Conservation (phyloP, 2,329 filamentous ascomycete species). For the Rosellinia necatrix region DNA sequence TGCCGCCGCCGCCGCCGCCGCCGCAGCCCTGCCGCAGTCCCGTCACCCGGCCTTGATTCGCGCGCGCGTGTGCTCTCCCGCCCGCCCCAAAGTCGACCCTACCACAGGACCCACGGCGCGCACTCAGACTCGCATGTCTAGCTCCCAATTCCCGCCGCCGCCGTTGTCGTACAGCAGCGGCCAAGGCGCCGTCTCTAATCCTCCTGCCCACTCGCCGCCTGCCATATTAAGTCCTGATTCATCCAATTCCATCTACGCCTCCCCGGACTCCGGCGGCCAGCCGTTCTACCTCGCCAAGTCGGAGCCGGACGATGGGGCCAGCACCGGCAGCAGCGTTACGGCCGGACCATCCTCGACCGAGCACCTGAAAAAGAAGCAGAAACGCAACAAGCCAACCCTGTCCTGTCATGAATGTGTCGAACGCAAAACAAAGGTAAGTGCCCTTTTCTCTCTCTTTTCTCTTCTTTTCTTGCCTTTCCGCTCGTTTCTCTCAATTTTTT, state of each 20-base stretch:
- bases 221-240: conserved; percentile 37
- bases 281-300: conserved; percentile 37
- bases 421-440: conserved; percentile 75
- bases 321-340: conserved; percentile 34
- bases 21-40: background rate
- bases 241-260: conserved; percentile 37
- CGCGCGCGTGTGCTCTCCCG: background rate
- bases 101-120: conserved; percentile 10
- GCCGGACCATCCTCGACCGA: conserved; percentile 35
- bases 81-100: background rate
- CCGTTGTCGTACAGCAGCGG: conserved; percentile 38
- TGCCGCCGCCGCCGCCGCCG: too few relatives aligned
- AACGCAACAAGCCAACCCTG: conserved; percentile 81
- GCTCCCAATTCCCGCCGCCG: conserved; percentile 37
- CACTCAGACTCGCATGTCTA: conserved; percentile 40
- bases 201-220: conserved; percentile 34
- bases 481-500: background rate
- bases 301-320: conserved; percentile 39
- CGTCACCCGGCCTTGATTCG: background rate
- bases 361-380: conserved; percentile 72
- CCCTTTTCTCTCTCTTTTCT: conserved; percentile 3
- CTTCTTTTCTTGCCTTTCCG: background rate
- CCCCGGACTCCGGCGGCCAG: conserved; percentile 35
- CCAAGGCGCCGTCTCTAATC: conserved; percentile 26
- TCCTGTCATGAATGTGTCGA: conserved; percentile 82